Percentiles rank a stretch among this genome's conserved stretches.
These are phyloP conservation scores for Saposhnikovia divaricata DNA, from an alignment of 129 eudicot species.

Conservation along the genomic window DNA sequence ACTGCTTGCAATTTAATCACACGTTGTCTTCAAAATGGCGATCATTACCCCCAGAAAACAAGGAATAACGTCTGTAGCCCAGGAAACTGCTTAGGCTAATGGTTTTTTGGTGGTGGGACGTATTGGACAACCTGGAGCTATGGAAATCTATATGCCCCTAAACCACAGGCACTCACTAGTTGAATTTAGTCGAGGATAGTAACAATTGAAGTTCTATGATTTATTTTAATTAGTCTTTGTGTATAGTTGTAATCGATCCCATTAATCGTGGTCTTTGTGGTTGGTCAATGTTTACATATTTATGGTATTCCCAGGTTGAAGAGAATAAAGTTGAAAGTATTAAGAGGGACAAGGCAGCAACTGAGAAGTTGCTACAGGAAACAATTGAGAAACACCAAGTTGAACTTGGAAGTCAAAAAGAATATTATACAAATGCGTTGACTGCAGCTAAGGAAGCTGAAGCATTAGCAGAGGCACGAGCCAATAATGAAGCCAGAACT, in stretches of 20 bases:
- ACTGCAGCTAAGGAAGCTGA: constrained; percentile 77
- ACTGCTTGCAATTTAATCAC: background rate
- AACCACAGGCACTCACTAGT: background rate
- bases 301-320: constrained; percentile 46
- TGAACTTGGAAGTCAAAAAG: constrained; percentile 77
- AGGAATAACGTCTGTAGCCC: background rate
- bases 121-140: background rate
- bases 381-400: constrained; percentile 68
- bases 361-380: constrained; percentile 87
- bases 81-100: background rate
- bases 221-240: background rate
- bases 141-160: background rate
- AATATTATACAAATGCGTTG: constrained; percentile 55
- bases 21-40: no score
- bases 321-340: constrained; percentile 79
- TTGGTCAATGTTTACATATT: background rate
- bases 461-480: constrained; percentile 76
- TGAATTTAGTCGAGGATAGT: background rate
- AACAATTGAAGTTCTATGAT: background rate
- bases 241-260: background rate
- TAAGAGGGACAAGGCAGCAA: constrained; percentile 68
- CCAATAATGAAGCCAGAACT: constrained; percentile 74
- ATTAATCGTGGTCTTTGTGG: background rate
- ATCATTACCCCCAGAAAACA: no score
- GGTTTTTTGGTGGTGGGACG: background rate